Percentiles rank a stretch among this genome's conserved stretches.
Conservation (phyloP, 2,329 filamentous ascomycete genomes). For the Exophiala sideris region DNA sequence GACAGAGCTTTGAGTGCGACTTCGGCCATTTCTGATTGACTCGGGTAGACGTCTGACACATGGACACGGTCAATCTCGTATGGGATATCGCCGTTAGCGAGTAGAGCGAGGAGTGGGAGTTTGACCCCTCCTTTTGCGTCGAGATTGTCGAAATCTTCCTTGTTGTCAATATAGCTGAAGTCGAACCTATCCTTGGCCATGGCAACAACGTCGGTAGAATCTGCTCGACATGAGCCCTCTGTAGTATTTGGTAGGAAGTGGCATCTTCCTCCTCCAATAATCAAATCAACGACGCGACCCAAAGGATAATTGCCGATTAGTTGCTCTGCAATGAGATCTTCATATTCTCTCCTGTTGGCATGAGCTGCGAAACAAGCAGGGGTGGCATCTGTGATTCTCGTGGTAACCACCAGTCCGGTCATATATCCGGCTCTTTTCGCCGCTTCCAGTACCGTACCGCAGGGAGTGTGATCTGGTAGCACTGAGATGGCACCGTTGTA, state of each 20-base stretch:
- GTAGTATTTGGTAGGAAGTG: slow-evolving; percentile 85
- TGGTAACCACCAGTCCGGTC: slow-evolving; percentile 93
- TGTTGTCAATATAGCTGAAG: slow-evolving; percentile 73
- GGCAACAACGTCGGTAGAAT: slow-evolving; percentile 70
- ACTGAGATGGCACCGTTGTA: slow-evolving; percentile 97
- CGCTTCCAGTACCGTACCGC: slow-evolving; percentile 89
- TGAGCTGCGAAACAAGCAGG: slow-evolving; percentile 93
- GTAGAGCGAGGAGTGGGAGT: slow-evolving; percentile 82
- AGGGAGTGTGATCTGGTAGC: slow-evolving; percentile 77
- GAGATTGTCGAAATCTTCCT: slow-evolving; percentile 72
- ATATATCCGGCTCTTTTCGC: slow-evolving; percentile 88
- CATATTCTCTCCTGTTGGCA: slow-evolving; percentile 72
- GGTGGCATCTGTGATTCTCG: slow-evolving; percentile 90
- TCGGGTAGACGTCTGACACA: slow-evolving; percentile 77
- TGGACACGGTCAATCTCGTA: slow-evolving; percentile 88
- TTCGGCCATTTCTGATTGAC: slow-evolving; percentile 83
- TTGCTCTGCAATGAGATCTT: slow-evolving; percentile 88
- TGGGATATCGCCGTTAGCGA: slow-evolving; percentile 78
- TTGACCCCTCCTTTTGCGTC: slow-evolving; percentile 60
- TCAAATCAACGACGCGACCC: slow-evolving; percentile 82
- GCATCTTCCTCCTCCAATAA: slow-evolving; percentile 89
- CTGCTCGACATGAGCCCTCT: slow-evolving; percentile 74
- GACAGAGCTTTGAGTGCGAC: slow-evolving; percentile 77
- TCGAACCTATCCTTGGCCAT: slow-evolving; percentile 69
- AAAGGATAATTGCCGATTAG: slow-evolving; percentile 85